phyloP scores from a whole-genome alignment of 2,329 filamentous ascomycete species.

The Fusarium metavorans region DNA sequence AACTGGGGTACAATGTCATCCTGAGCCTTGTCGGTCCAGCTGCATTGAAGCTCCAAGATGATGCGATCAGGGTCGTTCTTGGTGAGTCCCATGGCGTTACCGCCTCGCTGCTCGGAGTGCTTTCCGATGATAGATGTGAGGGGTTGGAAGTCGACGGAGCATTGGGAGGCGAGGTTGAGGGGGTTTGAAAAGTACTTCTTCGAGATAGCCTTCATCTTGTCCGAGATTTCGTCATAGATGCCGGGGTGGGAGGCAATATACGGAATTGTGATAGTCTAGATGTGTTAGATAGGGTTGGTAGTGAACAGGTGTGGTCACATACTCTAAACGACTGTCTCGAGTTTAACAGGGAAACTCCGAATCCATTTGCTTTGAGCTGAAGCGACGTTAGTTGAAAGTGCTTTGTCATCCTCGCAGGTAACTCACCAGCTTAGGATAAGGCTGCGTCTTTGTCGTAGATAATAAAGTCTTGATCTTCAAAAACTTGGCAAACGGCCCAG shows the following conservation, averaged over 20 bases:
- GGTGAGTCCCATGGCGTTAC: conserved; percentile 17
- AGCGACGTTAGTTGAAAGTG: rapidly evolving
- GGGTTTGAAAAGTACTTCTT: conserved; percentile 9
- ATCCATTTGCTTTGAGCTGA: conserved; percentile 16
- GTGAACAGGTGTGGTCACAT: neutral
- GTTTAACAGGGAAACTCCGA: conserved; percentile 14
- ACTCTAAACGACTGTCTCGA: conserved; percentile 23
- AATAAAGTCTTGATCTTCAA: conserved; percentile 14
- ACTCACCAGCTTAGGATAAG: conserved; percentile 10
- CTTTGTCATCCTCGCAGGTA: rapidly evolving
- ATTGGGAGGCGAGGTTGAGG: conserved; percentile 11
- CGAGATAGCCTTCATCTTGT: conserved; percentile 5
- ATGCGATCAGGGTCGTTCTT: neutral
- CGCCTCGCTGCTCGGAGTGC: conserved; percentile 3
- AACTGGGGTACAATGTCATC: conserved; percentile 10
- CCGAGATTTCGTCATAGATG: conserved; percentile 13
- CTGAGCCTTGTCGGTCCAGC: conserved; percentile 7
- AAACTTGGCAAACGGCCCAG: conserved; percentile 18
- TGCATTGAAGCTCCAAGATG: conserved; percentile 23
- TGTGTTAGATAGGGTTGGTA: neutral
- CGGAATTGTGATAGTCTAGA: conserved; percentile 10
- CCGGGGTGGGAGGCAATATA: conserved; percentile 1
- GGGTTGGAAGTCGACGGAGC: conserved; percentile 28
- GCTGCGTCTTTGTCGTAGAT: neutral
- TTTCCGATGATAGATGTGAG: conserved; percentile 10